Evolutionary conservation across 352 stramenopile species (phyloP).

Genomic region (Phytophthora cactorum): DNA sequence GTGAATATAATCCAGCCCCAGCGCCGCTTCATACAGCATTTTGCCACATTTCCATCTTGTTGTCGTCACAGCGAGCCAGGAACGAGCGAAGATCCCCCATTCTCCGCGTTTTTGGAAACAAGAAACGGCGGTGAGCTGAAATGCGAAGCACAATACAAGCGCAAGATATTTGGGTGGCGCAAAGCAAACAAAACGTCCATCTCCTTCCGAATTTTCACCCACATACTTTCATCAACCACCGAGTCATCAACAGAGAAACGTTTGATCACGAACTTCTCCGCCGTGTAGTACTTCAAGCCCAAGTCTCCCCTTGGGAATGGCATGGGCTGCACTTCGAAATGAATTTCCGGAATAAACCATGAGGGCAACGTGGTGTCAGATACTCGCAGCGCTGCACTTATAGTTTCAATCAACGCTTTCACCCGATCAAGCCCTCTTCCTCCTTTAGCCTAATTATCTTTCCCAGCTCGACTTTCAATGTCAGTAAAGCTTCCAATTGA

Average conservation of each 20-base stretch:
- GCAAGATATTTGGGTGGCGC: constrained; percentile 9
- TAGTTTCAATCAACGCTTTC: constrained; percentile 2
- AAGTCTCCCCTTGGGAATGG: not conserved
- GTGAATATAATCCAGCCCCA: constrained; percentile 35
- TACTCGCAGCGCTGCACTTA: not conserved
- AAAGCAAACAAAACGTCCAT: constrained; percentile 9
- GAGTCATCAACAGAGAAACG: not conserved
- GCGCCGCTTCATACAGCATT: constrained; percentile 15
- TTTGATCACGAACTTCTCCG: not conserved
- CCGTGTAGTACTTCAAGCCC: not conserved
- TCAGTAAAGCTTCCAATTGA: constrained; percentile 26
- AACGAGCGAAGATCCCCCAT: not conserved
- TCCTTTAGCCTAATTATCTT: not conserved
- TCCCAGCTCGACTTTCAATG: constrained; percentile 25
- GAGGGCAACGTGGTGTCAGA: not conserved
- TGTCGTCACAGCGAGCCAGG: not conserved
- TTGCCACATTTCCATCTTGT: constrained; percentile 1
- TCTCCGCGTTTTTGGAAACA: constrained; percentile 8
- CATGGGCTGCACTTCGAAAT: constrained; percentile 2
- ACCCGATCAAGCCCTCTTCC: not conserved
- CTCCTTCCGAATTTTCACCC: constrained; percentile 2
- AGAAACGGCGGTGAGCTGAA: constrained; percentile 7
- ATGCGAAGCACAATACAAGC: constrained; percentile 16
- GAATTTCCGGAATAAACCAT: constrained; percentile 4
- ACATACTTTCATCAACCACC: constrained; percentile 2